A percentile compares a stretch with the other conserved stretches of the same genome.
phyloP scores from a whole-genome alignment of 148 eudicot genomes.

The Cornus suecica region DNA sequence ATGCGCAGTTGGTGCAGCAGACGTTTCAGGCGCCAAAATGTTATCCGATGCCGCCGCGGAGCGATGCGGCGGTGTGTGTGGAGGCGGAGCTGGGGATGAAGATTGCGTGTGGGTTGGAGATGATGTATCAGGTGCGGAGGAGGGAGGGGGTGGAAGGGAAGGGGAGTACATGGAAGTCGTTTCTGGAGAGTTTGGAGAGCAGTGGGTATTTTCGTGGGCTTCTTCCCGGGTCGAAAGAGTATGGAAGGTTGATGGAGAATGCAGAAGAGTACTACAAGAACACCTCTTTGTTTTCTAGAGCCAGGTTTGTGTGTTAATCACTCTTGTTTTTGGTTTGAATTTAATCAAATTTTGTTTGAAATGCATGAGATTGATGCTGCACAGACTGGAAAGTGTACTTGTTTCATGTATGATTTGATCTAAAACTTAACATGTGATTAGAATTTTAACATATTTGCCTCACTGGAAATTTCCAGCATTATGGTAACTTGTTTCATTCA shows the following conservation, averaged over 20 bases:
- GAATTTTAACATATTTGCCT: background rate
- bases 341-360: background rate
- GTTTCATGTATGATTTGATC: too few relatives aligned
- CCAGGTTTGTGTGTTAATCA: constrained; percentile 41
- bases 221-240: constrained; percentile 80
- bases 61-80: constrained; percentile 36
- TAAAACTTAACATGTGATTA: background rate
- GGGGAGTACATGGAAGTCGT: constrained; percentile 82
- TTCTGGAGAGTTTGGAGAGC: constrained; percentile 62
- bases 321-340: too few relatives aligned
- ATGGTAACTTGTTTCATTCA: background rate
- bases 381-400: background rate
- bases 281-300: constrained; percentile 54
- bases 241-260: constrained; percentile 71
- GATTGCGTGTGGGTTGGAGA: constrained; percentile 89
- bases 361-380: background rate
- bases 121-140: constrained; percentile 80
- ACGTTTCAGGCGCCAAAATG: constrained; percentile 84
- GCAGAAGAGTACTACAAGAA: constrained; percentile 74
- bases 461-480: background rate
- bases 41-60: constrained; percentile 70
- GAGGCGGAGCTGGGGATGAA: constrained; percentile 97
- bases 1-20: constrained; percentile 85
- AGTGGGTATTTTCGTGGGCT: constrained; percentile 73
- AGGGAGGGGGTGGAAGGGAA: constrained; percentile 71